phyloP scores from a whole-genome alignment of 2,329 filamentous ascomycete genomes.

The Graphiopsis chlorocephala region DNA sequence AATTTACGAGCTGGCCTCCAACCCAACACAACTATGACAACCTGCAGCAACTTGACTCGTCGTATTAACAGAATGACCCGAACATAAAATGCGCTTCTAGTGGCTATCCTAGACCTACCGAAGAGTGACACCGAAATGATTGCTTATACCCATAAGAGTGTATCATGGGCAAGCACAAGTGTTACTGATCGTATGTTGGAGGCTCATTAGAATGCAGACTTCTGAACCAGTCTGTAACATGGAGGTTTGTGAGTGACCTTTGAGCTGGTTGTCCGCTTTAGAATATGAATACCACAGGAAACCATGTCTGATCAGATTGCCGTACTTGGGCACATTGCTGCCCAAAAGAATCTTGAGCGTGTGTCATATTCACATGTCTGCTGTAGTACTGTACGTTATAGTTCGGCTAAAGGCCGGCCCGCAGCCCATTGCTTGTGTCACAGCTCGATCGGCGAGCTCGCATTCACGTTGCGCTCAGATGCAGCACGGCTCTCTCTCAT shows the following conservation, averaged over 20 bases:
- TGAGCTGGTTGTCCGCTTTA: too few species aligned
- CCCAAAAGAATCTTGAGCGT: not conserved
- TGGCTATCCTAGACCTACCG: too few species aligned
- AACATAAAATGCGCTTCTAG: too few species aligned
- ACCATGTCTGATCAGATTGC: not conserved
- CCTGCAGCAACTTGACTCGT: not conserved
- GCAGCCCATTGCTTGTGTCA: not conserved
- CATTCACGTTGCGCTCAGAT: not conserved
- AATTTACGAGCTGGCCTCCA: not conserved
- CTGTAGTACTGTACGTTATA: not conserved
- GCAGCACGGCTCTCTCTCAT: not conserved
- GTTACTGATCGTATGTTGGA: not conserved
- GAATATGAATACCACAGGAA: too few species aligned
- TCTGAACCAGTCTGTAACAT: not conserved
- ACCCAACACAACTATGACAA: not conserved
- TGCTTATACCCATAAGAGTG: not conserved
- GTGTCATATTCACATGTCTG: not conserved
- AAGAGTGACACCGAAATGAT: not conserved
- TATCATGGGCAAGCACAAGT: not conserved
- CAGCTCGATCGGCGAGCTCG: not conserved
- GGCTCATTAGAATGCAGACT: not conserved
- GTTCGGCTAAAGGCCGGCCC: not conserved
- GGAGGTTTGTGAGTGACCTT: not conserved
- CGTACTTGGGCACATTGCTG: not conserved
- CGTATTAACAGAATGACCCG: not conserved